Evolutionary conservation across 1,284 basidiomycete genomes (phyloP).

Genomic region (Caloboletus inedulis): DNA sequence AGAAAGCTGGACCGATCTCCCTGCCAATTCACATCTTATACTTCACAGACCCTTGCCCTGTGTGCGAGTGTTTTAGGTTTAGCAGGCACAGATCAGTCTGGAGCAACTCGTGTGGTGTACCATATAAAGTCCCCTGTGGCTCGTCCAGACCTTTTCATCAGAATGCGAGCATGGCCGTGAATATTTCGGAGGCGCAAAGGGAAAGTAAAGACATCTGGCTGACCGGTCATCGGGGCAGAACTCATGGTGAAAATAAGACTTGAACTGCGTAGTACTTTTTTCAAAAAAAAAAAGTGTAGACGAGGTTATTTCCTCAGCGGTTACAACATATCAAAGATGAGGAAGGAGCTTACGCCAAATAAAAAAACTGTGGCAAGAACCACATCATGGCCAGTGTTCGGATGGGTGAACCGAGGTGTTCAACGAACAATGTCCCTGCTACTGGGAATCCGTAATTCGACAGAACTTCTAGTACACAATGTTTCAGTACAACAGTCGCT

Average conservation of each 20-base stretch:
- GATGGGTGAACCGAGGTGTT: background rate
- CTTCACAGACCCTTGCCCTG: background rate
- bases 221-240: too few species aligned
- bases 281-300: too few species aligned
- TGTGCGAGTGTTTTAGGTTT: background rate
- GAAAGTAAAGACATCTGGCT: too few species aligned
- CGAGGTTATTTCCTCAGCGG: too few species aligned
- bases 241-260: background rate
- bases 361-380: background rate
- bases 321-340: too few species aligned
- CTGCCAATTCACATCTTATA: background rate
- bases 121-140: background rate
- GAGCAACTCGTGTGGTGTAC: background rate
- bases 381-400: background rate
- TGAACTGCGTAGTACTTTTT: background rate
- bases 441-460: background rate
- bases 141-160: background rate
- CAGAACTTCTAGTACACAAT: background rate
- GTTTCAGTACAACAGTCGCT: background rate
- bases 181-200: too few species aligned
- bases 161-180: background rate
- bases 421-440: background rate
- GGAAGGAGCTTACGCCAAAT: background rate
- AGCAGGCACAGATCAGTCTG: background rate
- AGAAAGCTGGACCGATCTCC: background rate